These are phyloP conservation scores for Fusarium penzigii DNA, from an alignment of 2,329 filamentous ascomycete species.

Conservation along the genomic window DNA sequence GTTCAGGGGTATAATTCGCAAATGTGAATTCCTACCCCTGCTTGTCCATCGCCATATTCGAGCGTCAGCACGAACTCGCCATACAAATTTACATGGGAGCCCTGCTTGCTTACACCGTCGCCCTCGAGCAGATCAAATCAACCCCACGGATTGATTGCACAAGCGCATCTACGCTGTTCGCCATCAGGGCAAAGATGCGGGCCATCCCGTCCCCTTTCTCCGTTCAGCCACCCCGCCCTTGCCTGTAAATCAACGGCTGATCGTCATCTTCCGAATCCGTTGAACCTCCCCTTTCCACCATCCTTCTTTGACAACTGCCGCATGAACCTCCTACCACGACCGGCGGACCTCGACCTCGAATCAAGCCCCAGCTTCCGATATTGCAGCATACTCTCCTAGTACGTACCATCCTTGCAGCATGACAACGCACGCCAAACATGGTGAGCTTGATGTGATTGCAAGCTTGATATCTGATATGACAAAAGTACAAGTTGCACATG, in stretches of 20 bases:
- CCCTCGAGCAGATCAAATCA: no score
- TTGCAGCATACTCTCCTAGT: neutral
- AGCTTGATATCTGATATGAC: no score
- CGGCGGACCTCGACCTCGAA: neutral
- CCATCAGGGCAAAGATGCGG: neutral
- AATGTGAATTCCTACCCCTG: no score
- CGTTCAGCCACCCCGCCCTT: neutral
- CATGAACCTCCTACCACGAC: neutral
- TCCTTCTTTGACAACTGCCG: neutral
- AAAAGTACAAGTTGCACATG: no score
- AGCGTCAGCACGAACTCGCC: no score
- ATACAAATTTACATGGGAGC: no score
- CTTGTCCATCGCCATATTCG: no score
- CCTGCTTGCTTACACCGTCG: no score
- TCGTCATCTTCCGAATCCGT: neutral
- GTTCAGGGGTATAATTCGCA: no score
- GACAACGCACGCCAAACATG: no score
- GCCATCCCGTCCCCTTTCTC: neutral
- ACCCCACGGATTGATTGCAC: neutral
- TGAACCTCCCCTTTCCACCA: neutral
- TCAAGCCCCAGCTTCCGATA: neutral
- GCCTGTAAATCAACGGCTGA: neutral
- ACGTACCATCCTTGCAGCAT: neutral
- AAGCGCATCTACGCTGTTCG: neutral
- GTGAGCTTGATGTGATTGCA: no score